These are phyloP conservation scores for Hyaloscypha bicolor DNA, from an alignment of 495 filamentous ascomycete genomes.

Conservation along the genomic window DNA sequence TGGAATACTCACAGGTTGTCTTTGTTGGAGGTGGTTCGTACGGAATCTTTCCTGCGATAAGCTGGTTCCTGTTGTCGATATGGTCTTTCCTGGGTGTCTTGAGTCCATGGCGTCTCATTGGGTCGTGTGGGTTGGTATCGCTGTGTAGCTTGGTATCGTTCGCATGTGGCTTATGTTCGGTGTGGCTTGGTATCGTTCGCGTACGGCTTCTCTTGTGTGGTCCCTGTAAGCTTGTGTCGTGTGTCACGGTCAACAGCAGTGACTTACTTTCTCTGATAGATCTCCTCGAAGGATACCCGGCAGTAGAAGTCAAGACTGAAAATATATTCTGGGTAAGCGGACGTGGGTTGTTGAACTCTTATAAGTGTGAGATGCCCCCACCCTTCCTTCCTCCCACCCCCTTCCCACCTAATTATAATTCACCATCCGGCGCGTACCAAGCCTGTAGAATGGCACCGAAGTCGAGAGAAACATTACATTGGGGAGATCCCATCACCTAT, in stretches of 20 bases:
- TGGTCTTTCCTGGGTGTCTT: slow-evolving; percentile 13
- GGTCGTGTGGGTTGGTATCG: slow-evolving; percentile 5
- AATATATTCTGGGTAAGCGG: slow-evolving; percentile 10
- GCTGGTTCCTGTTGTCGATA: slow-evolving; percentile 7
- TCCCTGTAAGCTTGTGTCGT: slow-evolving; percentile 9
- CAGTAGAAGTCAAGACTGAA: slow-evolving; percentile 14
- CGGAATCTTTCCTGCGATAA: slow-evolving; percentile 9
- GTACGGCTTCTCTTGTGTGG: neutral
- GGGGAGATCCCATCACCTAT: slow-evolving; percentile 6
- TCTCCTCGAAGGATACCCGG: slow-evolving; percentile 11
- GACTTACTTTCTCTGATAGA: slow-evolving; percentile 14
- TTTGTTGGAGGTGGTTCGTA: slow-evolving; percentile 10
- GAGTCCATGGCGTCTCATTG: slow-evolving; percentile 13
- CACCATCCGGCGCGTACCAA: slow-evolving; percentile 11
- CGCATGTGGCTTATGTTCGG: no score
- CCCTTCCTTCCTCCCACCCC: no score
- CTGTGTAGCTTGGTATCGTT: no score
- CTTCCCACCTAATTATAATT: slow-evolving; percentile 2
- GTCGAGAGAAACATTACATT: slow-evolving; percentile 10
- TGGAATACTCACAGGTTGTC: slow-evolving; percentile 11
- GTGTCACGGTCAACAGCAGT: slow-evolving; percentile 9
- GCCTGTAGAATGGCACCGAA: slow-evolving; percentile 14
- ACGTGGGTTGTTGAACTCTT: slow-evolving; percentile 14
- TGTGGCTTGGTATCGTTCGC: no score
- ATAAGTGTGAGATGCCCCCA: slow-evolving; percentile 17